These are phyloP conservation scores for Papiliotrema nemorosa DNA, from an alignment of 1,284 basidiomycete species.

Conservation along the genomic window DNA sequence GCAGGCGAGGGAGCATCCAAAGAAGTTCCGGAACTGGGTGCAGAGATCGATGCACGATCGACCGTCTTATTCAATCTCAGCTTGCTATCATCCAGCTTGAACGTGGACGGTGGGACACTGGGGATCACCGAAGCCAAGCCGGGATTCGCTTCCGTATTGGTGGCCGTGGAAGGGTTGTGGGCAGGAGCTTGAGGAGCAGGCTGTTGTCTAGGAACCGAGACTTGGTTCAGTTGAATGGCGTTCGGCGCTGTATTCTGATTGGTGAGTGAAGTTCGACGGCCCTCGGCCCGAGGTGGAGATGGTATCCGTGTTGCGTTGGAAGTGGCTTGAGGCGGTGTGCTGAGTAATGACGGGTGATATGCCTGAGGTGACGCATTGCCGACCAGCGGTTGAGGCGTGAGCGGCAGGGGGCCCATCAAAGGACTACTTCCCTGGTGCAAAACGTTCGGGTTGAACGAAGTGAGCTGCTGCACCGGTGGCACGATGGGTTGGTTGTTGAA, in stretches of 20 bases:
- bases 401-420: neutral
- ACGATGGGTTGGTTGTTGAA: too few relatives aligned
- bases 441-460: neutral
- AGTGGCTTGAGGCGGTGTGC: neutral
- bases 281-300: constrained; percentile 9
- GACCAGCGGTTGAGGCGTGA: constrained; percentile 1
- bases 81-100: neutral
- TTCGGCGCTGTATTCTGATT: neutral
- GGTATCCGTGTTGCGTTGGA: constrained; percentile 2
- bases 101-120: constrained; percentile 1
- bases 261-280: constrained; percentile 8
- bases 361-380: too few relatives aligned
- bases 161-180: neutral
- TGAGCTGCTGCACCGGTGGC: neutral
- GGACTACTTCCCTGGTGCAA: neutral
- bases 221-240: too few relatives aligned
- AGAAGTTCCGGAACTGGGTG: neutral
- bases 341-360: neutral
- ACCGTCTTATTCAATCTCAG: neutral
- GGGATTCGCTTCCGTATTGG: neutral
- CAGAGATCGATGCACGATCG: neutral
- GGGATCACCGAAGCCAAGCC: constrained; percentile 1
- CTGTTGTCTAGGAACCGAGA: too few relatives aligned
- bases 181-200: neutral
- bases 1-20: neutral